These are phyloP conservation scores for Yarrowia bubula DNA, from an alignment of 805 yeast genomes.

Conservation along the genomic window DNA sequence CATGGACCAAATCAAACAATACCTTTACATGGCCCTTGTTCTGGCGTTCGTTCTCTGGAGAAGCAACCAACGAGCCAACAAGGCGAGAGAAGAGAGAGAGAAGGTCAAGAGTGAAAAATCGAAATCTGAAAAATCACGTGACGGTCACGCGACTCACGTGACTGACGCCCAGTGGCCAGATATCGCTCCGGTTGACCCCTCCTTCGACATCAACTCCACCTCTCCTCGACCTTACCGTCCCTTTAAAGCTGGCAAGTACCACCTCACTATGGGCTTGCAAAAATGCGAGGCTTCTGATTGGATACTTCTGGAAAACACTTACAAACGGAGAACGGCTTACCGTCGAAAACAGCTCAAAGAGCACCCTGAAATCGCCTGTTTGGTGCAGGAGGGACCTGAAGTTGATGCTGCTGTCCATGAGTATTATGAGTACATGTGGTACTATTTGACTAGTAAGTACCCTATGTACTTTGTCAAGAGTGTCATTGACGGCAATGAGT, in stretches of 20 bases:
- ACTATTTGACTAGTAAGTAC: constrained; percentile 48
- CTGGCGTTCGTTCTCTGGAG: background rate
- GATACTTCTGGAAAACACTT: constrained; percentile 62
- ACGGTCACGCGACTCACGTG: background rate
- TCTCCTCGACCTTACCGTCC: constrained; percentile 44
- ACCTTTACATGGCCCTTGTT: background rate
- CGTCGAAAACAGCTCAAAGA: constrained; percentile 41
- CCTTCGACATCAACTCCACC: background rate
- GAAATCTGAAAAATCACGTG: background rate
- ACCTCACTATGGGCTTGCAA: constrained; percentile 61
- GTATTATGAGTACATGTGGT: constrained; percentile 47
- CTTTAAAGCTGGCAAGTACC: constrained; percentile 60
- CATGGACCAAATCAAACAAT: background rate
- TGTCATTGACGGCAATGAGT: constrained; percentile 33
- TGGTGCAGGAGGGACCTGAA: constrained; percentile 37
- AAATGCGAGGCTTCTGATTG: constrained; percentile 52
- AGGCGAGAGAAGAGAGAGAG: background rate
- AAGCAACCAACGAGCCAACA: background rate
- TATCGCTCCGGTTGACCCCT: background rate
- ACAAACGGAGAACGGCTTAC: constrained; percentile 46
- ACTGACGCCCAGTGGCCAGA: background rate
- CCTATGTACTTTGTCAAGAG: constrained; percentile 50
- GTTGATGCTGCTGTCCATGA: constrained; percentile 48
- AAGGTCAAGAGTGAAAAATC: background rate
- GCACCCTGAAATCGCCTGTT: constrained; percentile 37